These are phyloP conservation scores for Wallacemonas collosoma DNA, from an alignment of 208 protist genomes.

Conservation along the genomic window DNA sequence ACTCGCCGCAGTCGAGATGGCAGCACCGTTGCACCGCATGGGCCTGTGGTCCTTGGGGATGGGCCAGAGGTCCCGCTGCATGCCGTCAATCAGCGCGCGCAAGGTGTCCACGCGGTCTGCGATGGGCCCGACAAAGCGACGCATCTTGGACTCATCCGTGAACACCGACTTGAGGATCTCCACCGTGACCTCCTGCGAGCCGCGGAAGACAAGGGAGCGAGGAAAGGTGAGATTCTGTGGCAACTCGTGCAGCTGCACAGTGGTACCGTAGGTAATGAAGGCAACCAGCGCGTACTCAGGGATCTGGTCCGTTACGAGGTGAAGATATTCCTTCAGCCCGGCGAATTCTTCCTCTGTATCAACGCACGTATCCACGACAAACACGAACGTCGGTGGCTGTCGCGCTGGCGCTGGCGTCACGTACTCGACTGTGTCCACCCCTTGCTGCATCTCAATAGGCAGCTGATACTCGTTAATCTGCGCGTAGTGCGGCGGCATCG, in stretches of 20 bases:
- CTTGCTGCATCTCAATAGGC: conserved; percentile 88
- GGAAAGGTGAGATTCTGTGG: conserved; percentile 65
- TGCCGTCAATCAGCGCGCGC: conserved; percentile 92
- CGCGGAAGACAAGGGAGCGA: conserved; percentile 81
- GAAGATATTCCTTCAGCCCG: conserved; percentile 94
- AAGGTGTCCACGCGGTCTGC: conserved; percentile 64
- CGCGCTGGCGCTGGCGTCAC: conserved; percentile 51
- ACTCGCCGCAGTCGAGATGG: conserved; percentile 95
- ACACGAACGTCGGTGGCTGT: conserved; percentile 85
- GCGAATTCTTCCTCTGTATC: conserved; percentile 93
- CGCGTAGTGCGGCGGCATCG: conserved; percentile 95
- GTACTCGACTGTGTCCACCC: conserved; percentile 97
- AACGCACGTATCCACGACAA: conserved; percentile 98
- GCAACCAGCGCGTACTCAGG: conserved; percentile 94
- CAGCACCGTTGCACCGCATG: conserved; percentile 96
- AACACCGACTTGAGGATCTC: conserved; percentile 56
- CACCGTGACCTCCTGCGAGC: conserved; percentile 72
- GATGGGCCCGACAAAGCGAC: conserved; percentile 85
- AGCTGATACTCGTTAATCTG: conserved; percentile 90
- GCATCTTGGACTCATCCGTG: conserved; percentile 23
- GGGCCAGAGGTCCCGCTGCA: conserved; percentile 96
- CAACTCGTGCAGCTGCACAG: conserved; percentile 91
- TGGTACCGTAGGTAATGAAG: conserved; percentile 98
- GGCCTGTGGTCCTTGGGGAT: conserved; percentile 92
- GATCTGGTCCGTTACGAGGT: conserved; percentile 90